Percentiles rank a stretch among this genome's conserved stretches.
phyloP scores from a whole-genome alignment of 805 yeast species.

The Monosporozyma servazzii region DNA sequence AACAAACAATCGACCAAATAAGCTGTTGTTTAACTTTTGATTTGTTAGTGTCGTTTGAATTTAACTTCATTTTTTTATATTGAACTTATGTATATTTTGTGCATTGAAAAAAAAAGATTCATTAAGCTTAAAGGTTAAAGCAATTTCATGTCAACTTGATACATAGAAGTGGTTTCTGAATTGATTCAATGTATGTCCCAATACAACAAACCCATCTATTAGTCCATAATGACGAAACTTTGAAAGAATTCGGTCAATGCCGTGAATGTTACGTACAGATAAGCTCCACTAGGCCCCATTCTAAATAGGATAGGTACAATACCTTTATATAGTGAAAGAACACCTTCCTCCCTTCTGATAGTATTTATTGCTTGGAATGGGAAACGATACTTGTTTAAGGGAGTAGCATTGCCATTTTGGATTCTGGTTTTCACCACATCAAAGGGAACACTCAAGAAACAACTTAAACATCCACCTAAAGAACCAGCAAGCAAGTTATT shows the following conservation, averaged over 20 bases:
- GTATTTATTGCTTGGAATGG: constrained; percentile 67
- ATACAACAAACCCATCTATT: background rate
- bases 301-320: constrained; percentile 94
- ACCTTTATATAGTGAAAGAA: constrained; percentile 85
- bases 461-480: constrained; percentile 92
- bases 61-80: no score
- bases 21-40: no score
- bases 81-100: no score
- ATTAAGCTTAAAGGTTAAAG: no score
- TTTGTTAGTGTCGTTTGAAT: no score
- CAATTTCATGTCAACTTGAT: no score
- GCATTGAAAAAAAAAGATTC: no score
- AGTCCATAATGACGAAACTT: background rate
- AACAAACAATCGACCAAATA: no score
- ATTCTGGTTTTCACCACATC: constrained; percentile 95
- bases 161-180: no score
- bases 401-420: constrained; percentile 55
- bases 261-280: constrained; percentile 91
- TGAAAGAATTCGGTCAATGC: constrained; percentile 83
- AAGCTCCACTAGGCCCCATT: constrained; percentile 99
- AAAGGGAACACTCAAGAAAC: constrained; percentile 85
- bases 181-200: background rate
- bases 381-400: constrained; percentile 84
- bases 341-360: constrained; percentile 81
- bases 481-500: constrained; percentile 86